Evolutionary conservation across 345 rosid species (phyloP), one percentile per base, ranked within the genome.

Genomic region (Populus alba): DNA sequence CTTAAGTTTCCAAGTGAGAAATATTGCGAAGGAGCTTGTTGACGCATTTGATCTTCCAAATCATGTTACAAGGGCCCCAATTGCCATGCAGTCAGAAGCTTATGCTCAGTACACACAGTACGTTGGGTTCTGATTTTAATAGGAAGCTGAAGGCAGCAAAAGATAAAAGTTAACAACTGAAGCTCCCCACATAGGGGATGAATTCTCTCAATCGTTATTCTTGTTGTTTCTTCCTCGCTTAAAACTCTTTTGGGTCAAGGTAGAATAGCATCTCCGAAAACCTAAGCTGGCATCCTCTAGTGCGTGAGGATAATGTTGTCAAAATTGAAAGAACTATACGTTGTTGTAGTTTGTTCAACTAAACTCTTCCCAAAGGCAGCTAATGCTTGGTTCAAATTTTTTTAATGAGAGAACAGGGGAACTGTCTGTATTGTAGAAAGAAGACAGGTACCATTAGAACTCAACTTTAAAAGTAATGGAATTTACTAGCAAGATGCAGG

Each of bases 81-180:
- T 97, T 41, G 99, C 97, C 51, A 94, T 87, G 97, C 90, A 92
- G 39, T 90, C 98, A 4, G 97, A 90, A 71, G 99, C 97, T 65
- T 97, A 97, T 85, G 82, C 94, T 70, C 97, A 90, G 61, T 97
- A 94, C 85, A 97, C 94, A 6, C 97, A 92, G 72, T 69, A 53
- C 55, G 98, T 89, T 63, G 99, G 98, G 41, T 94, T 97, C 86
- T 90, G 74, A 83, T 35, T 67, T 35, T 7, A 33, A 53, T 37
- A 70, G 67, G 47, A 18, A 38, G 63, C 38, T 37, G 23, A 73
- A 22, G 66, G 25, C 74, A 59, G 68, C 31, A 41, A 18, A 65
- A 5, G 49, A 41, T 41, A 33, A 15, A 15, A 25, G 49, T 29
- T 29, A n/a, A 62, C 23, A 76, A 16, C 29, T 57, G 1, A 29